Conservation (phyloP, 129 eudicot genomes). For the Artemisia argyi region DNA sequence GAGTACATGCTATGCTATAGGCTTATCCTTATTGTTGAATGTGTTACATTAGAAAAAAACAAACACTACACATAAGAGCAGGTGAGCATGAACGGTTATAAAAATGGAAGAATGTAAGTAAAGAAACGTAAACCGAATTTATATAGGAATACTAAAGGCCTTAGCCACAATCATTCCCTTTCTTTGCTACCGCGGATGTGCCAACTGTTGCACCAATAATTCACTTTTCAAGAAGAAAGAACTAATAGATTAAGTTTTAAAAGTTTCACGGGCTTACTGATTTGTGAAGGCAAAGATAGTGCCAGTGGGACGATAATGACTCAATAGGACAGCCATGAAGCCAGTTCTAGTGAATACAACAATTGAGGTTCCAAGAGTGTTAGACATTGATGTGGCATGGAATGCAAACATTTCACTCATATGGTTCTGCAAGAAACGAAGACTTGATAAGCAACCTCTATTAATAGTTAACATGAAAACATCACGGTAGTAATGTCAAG, state of each 20-base stretch:
- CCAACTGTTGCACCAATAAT: background rate
- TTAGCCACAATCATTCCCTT: no score
- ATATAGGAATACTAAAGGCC: background rate
- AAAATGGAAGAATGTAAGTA: background rate
- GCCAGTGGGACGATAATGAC: conserved; percentile 97
- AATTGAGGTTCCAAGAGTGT: conserved; percentile 92
- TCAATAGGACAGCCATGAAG: conserved; percentile 82
- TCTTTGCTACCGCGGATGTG: no score
- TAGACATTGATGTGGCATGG: conserved; percentile 95
- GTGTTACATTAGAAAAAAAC: background rate
- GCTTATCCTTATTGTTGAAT: background rate
- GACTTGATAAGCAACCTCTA: conserved; percentile 7
- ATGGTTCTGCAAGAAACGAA: conserved; percentile 71
- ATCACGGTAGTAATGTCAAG: background rate
- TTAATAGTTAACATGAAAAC: background rate
- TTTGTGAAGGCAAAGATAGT: conserved; percentile 95
- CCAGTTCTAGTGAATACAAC: conserved; percentile 97
- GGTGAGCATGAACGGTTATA: background rate
- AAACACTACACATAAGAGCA: background rate
- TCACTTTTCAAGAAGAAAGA: background rate
- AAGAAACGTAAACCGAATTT: background rate
- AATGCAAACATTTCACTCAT: conserved; percentile 98
- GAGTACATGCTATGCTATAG: background rate
- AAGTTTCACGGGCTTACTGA: conserved; percentile 58
- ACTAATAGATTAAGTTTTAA: background rate